A percentile compares a stretch with the other conserved stretches of the same genome.
Evolutionary conservation across 75 land plant species (phyloP).

Genomic region (Larix kaempferi): DNA sequence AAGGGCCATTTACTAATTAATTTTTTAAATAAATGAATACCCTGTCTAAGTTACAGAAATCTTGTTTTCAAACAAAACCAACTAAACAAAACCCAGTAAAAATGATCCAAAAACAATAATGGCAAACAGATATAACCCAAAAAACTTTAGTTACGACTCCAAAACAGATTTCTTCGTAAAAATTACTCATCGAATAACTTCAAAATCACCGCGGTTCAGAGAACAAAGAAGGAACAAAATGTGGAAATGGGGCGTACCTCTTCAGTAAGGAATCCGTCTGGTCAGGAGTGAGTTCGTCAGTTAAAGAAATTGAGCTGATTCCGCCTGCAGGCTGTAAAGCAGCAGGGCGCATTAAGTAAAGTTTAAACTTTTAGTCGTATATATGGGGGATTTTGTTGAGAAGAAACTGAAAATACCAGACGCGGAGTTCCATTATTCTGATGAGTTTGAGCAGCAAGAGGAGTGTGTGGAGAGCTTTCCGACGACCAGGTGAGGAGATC

Average conservation of each 20-base stretch:
- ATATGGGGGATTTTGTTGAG: background rate
- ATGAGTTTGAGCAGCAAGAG: background rate
- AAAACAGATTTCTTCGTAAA: too few relatives aligned
- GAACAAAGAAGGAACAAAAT: too few relatives aligned
- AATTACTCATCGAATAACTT: too few relatives aligned
- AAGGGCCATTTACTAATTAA: too few relatives aligned
- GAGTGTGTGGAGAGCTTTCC: background rate
- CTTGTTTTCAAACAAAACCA: too few relatives aligned
- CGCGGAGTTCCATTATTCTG: background rate
- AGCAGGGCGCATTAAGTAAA: background rate
- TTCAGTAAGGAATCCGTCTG: background rate
- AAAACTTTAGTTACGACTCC: too few relatives aligned
- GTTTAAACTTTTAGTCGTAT: background rate
- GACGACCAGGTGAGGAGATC: background rate
- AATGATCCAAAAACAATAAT: too few relatives aligned
- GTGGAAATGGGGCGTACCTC: background rate
- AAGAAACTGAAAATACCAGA: background rate
- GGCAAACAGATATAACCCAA: too few relatives aligned
- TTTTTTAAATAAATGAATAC: too few relatives aligned
- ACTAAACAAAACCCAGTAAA: too few relatives aligned
- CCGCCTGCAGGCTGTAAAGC: slow-evolving; percentile 4
- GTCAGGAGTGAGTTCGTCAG: background rate
- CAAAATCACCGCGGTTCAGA: too few relatives aligned
- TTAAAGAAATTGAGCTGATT: slow-evolving; percentile 2
- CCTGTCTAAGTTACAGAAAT: too few relatives aligned